Evolutionary conservation across 306 rosid genomes (phyloP), one percentile per base, ranked within the genome.

Genomic region (Begonia loranthoides): DNA sequence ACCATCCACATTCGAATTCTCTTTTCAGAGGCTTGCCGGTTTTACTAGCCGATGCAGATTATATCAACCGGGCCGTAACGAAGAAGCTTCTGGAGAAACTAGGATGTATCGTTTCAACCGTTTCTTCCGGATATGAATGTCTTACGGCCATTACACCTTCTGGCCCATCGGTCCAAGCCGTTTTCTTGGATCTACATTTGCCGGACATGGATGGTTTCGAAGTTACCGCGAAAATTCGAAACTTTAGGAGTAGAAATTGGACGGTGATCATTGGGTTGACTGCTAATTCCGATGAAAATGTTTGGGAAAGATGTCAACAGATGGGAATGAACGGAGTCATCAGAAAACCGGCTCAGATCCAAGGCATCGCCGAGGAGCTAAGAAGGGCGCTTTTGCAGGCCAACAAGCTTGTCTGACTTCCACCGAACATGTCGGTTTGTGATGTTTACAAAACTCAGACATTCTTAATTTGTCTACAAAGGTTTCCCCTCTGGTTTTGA

Each of bases 51-150:
- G 99, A 92, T 66, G 75, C 64, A 9, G 94, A 92, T n/a, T 82
- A 92, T 50, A 73, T 87, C 70, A 92, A 92, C 81, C 74, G 99
- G 64, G 94, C 76, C 4, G 99, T 92, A 56, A 92, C 94, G 5
- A 75, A 69, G 41, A 87, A 49, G 60, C 66, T 83, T 79, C 96
- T 92, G 17, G 94, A 81, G 74, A 92, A 81, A 70, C 72, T 92
- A 21, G 99, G 99, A 14, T 92, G 99, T 66, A 47, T 14, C 1
- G 99, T 92, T 12, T 83, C 84, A 9, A 58, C 84, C 1, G 87
- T 81, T 48, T 75, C 94, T 47, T 75, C 96, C 3, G 99, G 96
- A 63, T 79, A 76, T 9, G 99, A 92, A 60, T 92, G 99, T 68
- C 96, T 92, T 15, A n/a, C 82, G 22, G 57, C 72, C 7, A 52